Base-by-base conservation (phyloP, 2,329 filamentous ascomycete genomes). In the Cryoendolithus antarcticus region DNA sequence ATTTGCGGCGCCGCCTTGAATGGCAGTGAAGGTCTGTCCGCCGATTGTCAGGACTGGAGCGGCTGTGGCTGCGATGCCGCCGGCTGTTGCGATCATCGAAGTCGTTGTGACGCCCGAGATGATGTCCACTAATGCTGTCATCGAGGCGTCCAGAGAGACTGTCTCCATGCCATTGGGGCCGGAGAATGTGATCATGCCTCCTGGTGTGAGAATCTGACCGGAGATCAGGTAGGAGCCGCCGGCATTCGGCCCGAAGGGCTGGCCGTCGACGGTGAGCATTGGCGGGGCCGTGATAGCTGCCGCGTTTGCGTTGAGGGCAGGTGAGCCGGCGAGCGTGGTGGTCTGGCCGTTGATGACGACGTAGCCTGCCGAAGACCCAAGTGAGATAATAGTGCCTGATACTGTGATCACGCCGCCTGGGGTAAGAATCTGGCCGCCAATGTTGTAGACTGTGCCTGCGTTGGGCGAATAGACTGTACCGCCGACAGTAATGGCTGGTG, bases 311-410 rank as follows among this genome's bases (percentile, higher is more conserved):
- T 27, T 27, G 24, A 27, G 24, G 5, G 24, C 24, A 34, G 56
- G 59, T 1, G 57, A 60, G 1, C 58, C 54, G 11, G 54, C 60
- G 21, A 45, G 32, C 36, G 56, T 55, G 45, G 52, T 53, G 1
- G 61, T 64, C 7, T 55, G 54, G 9, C 61, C 61, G 29, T 59
- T 59, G 21, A 67, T 44, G 4, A 67, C 59, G 2, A 67, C 46
- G 27, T 57, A 57, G 6, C 55, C 57, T 15, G 62, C 64, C 4
- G 52, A 60, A 1, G 57, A 48, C 3, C 46, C 64, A 8, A 69
- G 55, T 32, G 59, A 63, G 36, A 69, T 49, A 1, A 60, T 53
- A 8, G 59, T 63, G 1, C 61, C 62, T 35, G 53, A 54, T 6
- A 27, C 24, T 27, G 24, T 27, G 24, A 27, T 27, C 24, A 27